Evolutionary conservation across 768 basidiomycete species (phyloP), one percentile per base, ranked within the genome.

Genomic region (Mycena alexandri): DNA sequence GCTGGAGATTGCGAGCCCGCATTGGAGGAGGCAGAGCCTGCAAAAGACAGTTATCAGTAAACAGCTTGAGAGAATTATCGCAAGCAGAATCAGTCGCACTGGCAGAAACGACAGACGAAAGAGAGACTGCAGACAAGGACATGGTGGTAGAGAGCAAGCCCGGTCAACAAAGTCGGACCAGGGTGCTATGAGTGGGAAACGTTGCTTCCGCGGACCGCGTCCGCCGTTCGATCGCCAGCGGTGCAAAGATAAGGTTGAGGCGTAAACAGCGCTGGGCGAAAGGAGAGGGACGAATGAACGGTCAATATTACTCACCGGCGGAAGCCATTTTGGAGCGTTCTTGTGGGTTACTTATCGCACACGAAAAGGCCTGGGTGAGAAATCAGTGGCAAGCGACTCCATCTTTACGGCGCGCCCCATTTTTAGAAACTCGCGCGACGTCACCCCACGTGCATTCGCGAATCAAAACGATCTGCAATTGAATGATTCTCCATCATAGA

Each of bases 171-270:
- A 52, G 21, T 43, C 3, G 48, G 17, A 44, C 25, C 25, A 25
- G 44, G 50, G 33, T 13, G 38, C 42, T 38, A 43, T 12, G 22
- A 38, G 24, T n/a, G 25, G 29, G 29, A 51, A 58, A 65, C 29
- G 48, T 36, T 59, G 21, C 38, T 22, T 51, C 48, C 46, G 29
- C n/a, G n/a, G n/a, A n/a, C n/a, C n/a, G n/a, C 12, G 25, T 25
- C 50, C 63, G 29, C 29, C 29, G 3, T 29, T 29, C 29, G 63
- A 65, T 63, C 60, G 60, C 34, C 63, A 22, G 47, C 55, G 63
- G 48, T 7, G 1, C 36, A 19, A 52, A 50, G 51, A 66, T 66
- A 47, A 66, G 65, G 63, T 44, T 24, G 43, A 24, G 44, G 42
- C 8, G 16, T 19, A 44, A 46, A 48, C 38, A 44, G 33, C 54